These are phyloP conservation scores for Urostyla sp. DNA, from an alignment of 73 alveolate species.

Conservation along the genomic window DNA sequence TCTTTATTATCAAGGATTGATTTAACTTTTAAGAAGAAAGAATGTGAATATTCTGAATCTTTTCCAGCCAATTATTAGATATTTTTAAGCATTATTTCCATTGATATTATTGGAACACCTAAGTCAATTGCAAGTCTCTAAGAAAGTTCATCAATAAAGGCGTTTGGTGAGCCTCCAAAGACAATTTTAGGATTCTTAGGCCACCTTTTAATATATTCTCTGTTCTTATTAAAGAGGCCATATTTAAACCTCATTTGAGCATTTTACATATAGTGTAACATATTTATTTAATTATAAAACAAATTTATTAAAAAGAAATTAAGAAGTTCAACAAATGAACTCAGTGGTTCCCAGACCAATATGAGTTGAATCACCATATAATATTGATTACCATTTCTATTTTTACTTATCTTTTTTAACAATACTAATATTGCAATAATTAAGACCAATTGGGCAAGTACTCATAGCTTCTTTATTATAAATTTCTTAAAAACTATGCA, in stretches of 20 bases:
- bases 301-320: no score
- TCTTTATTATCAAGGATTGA: conserved; percentile 37
- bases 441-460: no score
- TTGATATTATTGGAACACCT: conserved; percentile 53
- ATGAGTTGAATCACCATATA: no score
- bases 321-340: no score
- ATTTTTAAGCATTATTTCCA: conserved; percentile 13
- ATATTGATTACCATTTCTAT: no score
- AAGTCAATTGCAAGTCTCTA: conserved; percentile 55
- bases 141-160: conserved; percentile 35
- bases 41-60: conserved; percentile 33
- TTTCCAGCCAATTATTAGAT: conserved; percentile 43
- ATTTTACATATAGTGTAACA: no score
- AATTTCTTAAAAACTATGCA: no score
- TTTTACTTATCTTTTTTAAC: no score
- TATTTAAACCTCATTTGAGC: not conserved
- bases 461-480: no score
- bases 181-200: conserved; percentile 48
- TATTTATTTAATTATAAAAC: no score
- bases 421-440: no score
- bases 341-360: no score
- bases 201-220: conserved; percentile 40
- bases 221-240: conserved; percentile 26
- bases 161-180: conserved; percentile 56
- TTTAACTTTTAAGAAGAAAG: conserved; percentile 48